These are phyloP conservation scores for Tuctoria greenei DNA, from an alignment of 176 grass and related monocot species.

Conservation along the genomic window DNA sequence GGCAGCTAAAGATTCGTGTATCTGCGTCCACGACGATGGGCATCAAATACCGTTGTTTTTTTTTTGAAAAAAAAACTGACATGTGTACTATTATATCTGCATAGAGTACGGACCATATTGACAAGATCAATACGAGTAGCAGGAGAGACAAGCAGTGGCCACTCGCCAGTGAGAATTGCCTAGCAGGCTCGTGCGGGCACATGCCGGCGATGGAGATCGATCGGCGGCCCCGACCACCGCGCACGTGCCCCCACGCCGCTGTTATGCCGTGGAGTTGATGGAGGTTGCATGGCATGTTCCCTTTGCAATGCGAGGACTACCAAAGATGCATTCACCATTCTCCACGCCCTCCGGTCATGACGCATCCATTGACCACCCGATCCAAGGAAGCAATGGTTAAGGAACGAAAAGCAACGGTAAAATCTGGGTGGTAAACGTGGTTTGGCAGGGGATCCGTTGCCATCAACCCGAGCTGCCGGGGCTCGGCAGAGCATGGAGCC, in stretches of 20 bases:
- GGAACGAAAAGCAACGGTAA: slow-evolving; percentile 4
- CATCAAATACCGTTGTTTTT: not conserved
- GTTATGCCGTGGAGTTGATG: not conserved
- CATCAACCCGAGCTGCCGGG: not conserved
- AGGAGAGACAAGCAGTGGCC: not conserved
- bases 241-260: slow-evolving; percentile 17
- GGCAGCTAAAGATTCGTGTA: not conserved
- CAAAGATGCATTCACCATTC: not conserved
- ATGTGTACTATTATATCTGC: not conserved
- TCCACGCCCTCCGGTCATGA: not conserved
- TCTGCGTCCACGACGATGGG: not conserved
- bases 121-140: not conserved
- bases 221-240: slow-evolving; percentile 1
- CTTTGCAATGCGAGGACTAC: too few relatives aligned
- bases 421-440: slow-evolving; percentile 4
- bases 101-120: not conserved
- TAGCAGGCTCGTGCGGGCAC: slow-evolving; percentile 3
- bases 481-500: slow-evolving; percentile 8
- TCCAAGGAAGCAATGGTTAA: not conserved
- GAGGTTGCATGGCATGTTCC: not conserved
- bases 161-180: not conserved
- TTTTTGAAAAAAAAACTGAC: not conserved
- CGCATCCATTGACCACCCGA: not conserved
- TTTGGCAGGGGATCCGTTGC: slow-evolving; percentile 18
- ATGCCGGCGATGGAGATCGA: not conserved